Evolutionary conservation across 1,139 yeast species (phyloP).

Genomic region (Taiozyma sp.): DNA sequence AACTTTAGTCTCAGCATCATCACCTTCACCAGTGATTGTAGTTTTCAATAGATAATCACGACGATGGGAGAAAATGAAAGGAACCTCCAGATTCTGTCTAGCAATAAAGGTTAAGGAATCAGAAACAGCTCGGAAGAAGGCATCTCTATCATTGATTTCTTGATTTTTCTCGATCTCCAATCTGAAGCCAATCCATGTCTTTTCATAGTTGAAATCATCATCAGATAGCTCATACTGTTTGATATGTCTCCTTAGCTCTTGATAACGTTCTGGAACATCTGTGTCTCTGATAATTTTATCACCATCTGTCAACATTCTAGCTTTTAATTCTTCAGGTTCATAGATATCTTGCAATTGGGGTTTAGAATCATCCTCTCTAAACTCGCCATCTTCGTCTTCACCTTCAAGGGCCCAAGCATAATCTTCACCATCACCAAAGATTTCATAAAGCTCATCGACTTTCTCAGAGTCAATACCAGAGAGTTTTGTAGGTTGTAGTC

Average conservation of each 20-base stretch:
- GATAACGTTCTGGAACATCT: conserved; percentile 92
- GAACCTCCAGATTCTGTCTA: conserved; percentile 81
- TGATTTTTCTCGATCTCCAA: conserved; percentile 46
- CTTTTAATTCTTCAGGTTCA: conserved; percentile 89
- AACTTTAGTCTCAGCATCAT: conserved; percentile 45
- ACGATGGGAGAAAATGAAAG: conserved; percentile 95
- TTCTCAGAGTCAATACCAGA: conserved; percentile 88
- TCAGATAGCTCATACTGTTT: conserved; percentile 62
- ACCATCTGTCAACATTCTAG: conserved; percentile 85
- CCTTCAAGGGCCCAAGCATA: conserved; percentile 98
- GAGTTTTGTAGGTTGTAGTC: conserved; percentile 49
- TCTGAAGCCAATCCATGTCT: conserved; percentile 68
- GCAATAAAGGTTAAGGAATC: conserved; percentile 76
- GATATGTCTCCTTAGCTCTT: conserved; percentile 59
- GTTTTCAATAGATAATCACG: conserved; percentile 75
- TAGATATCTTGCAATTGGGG: conserved; percentile 80
- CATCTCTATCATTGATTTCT: conserved; percentile 30
- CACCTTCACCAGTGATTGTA: conserved; percentile 42
- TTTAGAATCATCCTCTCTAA: conserved; percentile 41
- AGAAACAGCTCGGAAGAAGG: conserved; percentile 66
- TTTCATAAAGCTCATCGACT: conserved; percentile 87
- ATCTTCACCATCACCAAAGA: conserved; percentile 95
- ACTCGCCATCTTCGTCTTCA: conserved; percentile 56
- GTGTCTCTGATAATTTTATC: conserved; percentile 83
- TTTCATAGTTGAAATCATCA: conserved; percentile 66